Evolutionary conservation across 352 stramenopile genomes (phyloP), one percentile per base, ranked within the genome.

Genomic region (Globisporangium middletonii): DNA sequence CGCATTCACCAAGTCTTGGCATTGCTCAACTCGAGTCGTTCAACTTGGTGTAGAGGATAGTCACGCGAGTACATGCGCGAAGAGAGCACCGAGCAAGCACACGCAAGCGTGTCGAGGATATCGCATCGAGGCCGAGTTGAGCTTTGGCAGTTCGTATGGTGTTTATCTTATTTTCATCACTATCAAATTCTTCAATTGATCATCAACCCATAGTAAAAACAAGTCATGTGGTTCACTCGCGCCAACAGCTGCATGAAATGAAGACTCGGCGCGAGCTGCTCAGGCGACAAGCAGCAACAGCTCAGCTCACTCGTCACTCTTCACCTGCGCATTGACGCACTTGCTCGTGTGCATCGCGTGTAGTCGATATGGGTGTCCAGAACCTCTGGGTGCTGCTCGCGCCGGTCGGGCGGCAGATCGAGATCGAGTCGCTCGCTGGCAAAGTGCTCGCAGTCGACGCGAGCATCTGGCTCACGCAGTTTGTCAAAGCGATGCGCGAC

Each of bases 381-480:
- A 97, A 98, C 65, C 79, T 99, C 49, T 99, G 97, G 97, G 75
- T 95, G 54, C 72, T 99, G 49, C 77, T 99, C 42, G 85, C 96
- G 56, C 97, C 97, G 0, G 90, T 97, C 51, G 97, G 97, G 16
- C 88, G 97, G 50, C 89, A 98, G 65, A 90, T 99, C 47, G 97
- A 97, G 68, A 97, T 99, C 53, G 96, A 99, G 86, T 98, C 96
- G 41, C 77, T 99, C n/a, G 81, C 88, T 50, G 84, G 92, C 13
- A 72, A 98, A 68, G 95, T 95, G 19, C 78, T 99, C 38, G 97
- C 97, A 1, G 96, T 99, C 45, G 97, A 99, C 73, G 96, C 97
- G 12, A 98, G 89, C 67, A 99, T 99, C 71, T 99, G 97, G 97
- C 77, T 99, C 56, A 99, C 94, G 27, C 97, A 99, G 77, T 99